Base-by-base conservation (phyloP, 176 grass and related monocot species). In the Oryza meyeriana region DNA sequence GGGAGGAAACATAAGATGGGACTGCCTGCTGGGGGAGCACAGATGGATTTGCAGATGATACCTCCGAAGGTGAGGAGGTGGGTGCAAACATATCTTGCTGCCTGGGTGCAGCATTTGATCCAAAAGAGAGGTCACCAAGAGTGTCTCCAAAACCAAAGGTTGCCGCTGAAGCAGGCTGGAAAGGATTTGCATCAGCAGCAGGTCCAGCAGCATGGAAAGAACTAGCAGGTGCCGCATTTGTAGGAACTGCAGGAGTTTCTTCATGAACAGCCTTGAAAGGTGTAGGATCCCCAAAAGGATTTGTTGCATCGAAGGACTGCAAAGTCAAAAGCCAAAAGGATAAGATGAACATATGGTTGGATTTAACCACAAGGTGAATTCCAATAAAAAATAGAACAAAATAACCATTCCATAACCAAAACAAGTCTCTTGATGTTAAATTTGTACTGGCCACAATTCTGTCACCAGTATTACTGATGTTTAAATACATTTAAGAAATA, bases 261-360 rank as follows among this genome's bases (percentile, higher is more conserved):
- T 92, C 84, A 71, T 81, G 88, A 75, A 80, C 83, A 58, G 80
- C 96, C 84, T 82, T 93, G 84, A 99, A 99, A 87, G 93, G 90
- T 66, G 83, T 89, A 65, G 90, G 61, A 31, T 95, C 96, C 20
- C 93, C 96, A 73, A 99, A 99, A 73, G 96, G 96, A 95, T 99
- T 94, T 75, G 82, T 71, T 33, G 85, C 83, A 84, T 88, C 87
- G 28, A 81, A 78, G 66, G 36, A 29, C 75, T 82, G 63, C 70
- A 89, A 80, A 18, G 22, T 79, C 35, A 64, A 73, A 76, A 57
- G 18, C 36, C 8, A 59, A 50, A 38, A 61, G 31, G 11, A 62
- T 69, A 76, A 39, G 29, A 45, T 61, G 22, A 91, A 86, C 13
- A 10, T 65, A 71, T 64, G 25, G 6, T 22, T 36, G 17, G 42